Evolutionary conservation across 768 basidiomycete species (phyloP).

Genomic region (Phlegmacium glaucopus): DNA sequence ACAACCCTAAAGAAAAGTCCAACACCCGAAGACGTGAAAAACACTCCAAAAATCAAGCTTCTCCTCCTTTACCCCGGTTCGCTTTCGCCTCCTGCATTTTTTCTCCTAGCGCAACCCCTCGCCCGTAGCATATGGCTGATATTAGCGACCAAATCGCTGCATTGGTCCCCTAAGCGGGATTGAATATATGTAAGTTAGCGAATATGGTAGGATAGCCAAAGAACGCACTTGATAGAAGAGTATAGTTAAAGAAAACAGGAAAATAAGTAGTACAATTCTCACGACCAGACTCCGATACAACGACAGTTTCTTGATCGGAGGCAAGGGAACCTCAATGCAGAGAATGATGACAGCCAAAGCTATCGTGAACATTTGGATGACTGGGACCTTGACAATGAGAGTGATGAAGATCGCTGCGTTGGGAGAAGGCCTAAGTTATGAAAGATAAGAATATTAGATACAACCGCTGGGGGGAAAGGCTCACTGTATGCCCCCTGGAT

Average conservation of each 20-base stretch:
- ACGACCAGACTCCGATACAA: constrained; percentile 66
- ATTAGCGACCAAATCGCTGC: constrained; percentile 78
- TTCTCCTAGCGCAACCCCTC: constrained; percentile 68
- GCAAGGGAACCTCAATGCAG: constrained; percentile 70
- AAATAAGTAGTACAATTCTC: constrained; percentile 57
- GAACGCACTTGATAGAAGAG: constrained; percentile 73
- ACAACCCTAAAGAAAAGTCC: constrained; percentile 11
- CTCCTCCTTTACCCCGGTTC: constrained; percentile 55
- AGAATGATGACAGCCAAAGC: constrained; percentile 56
- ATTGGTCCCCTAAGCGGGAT: constrained; percentile 70
- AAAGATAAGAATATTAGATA: background rate
- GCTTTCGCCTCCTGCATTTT: constrained; percentile 61
- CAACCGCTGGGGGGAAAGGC: background rate
- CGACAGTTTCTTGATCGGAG: constrained; percentile 47
- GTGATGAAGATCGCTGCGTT: constrained; percentile 60
- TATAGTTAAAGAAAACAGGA: constrained; percentile 60
- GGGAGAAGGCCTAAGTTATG: constrained; percentile 50
- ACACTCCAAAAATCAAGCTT: constrained; percentile 39
- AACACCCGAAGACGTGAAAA: constrained; percentile 7
- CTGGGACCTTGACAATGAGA: constrained; percentile 73
- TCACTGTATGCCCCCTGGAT: constrained; percentile 78
- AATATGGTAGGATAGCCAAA: background rate
- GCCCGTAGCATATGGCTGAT: constrained; percentile 62
- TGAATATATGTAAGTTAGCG: constrained; percentile 3
- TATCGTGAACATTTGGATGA: constrained; percentile 71